Percentiles rank a stretch among this genome's conserved stretches.
phyloP scores from a whole-genome alignment of 257 asterid species.

The Plectranthus barbatus region DNA sequence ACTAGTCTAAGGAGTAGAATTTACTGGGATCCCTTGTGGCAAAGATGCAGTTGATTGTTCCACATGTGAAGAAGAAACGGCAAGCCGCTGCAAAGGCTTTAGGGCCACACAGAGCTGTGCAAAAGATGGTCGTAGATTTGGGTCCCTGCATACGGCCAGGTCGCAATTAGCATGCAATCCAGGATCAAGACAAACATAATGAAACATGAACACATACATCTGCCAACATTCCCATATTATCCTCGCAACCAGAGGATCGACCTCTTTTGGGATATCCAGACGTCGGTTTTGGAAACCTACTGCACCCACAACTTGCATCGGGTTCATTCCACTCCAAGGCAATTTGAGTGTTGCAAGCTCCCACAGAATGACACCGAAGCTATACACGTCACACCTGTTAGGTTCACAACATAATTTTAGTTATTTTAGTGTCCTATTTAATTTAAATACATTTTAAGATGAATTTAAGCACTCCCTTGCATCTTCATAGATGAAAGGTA shows the following conservation, averaged over 20 bases:
- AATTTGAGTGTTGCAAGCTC: constrained; percentile 88
- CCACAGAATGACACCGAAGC: constrained; percentile 97
- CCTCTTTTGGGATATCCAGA: constrained; percentile 93
- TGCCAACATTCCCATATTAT: constrained; percentile 99
- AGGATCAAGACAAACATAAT: not conserved
- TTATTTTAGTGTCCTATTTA: too few relatives aligned
- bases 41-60: constrained; percentile 48
- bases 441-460: not conserved
- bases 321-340: constrained; percentile 99
- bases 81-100: constrained; percentile 87
- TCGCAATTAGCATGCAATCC: not conserved
- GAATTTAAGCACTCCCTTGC: not conserved
- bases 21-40: constrained; percentile 53
- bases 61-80: constrained; percentile 41
- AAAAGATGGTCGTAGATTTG: constrained; percentile 89
- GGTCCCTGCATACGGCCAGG: constrained; percentile 47
- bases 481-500: not conserved
- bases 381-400: constrained; percentile 91
- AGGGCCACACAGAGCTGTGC: constrained; percentile 81
- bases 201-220: constrained; percentile 43
- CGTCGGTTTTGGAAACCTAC: constrained; percentile 97
- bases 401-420: constrained; percentile 5
- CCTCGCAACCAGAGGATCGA: constrained; percentile 88
- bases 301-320: constrained; percentile 99
- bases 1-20: constrained; percentile 43